Percentiles rank a stretch among this genome's conserved stretches.
Evolutionary conservation across 306 rosid genomes (phyloP).

Genomic region (Quercus aquifolioides): DNA sequence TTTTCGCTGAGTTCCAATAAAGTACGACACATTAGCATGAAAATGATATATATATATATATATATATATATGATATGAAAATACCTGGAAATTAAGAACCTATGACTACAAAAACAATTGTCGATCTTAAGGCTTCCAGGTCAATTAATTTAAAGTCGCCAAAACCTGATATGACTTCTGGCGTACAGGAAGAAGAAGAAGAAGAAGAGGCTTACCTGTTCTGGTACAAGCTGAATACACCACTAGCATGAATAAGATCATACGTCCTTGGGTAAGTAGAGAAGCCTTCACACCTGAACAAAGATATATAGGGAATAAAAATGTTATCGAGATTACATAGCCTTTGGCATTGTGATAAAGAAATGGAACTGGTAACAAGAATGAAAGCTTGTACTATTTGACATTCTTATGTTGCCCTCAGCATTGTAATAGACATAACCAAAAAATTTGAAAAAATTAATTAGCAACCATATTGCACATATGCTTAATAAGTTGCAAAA

Average conservation of each 20-base stretch:
- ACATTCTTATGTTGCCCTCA: not conserved
- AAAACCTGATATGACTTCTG: not conserved
- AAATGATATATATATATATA: not conserved
- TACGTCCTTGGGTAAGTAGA: conserved; percentile 98
- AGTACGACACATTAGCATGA: not conserved
- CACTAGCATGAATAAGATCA: conserved; percentile 83
- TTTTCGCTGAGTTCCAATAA: not conserved
- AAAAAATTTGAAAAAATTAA: not conserved
- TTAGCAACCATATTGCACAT: not conserved
- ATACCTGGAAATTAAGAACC: not conserved
- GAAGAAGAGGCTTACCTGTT: conserved; percentile 54
- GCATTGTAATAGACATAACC: not conserved
- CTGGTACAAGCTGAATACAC: conserved; percentile 73
- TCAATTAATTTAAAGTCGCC: not conserved
- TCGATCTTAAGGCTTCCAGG: not conserved
- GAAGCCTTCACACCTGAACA: conserved; percentile 96
- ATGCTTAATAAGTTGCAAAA: not conserved
- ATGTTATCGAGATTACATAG: conserved; percentile 6
- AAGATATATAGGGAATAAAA: conserved; percentile 9
- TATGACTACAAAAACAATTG: not conserved
- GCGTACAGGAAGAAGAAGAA: conserved; percentile 15
- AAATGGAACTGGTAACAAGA: not conserved
- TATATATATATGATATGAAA: too few species aligned
- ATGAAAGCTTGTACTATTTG: not conserved
- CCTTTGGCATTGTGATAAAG: conserved; percentile 3